These are phyloP conservation scores for Drechmeria coniospora DNA, from an alignment of 2,329 filamentous ascomycete genomes.

Conservation along the genomic window DNA sequence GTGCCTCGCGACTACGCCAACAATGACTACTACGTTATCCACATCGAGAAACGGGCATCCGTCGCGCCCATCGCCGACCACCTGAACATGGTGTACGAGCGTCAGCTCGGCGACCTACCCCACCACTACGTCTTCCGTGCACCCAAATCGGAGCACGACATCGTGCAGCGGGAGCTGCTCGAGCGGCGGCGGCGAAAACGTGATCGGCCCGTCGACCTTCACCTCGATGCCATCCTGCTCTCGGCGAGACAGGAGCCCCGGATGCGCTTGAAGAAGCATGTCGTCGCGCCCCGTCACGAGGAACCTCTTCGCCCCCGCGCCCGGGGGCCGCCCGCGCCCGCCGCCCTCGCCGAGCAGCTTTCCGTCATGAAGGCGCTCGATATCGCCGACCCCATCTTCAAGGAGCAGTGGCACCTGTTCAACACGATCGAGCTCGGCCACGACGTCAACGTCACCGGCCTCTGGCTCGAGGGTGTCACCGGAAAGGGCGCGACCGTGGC, in stretches of 20 bases:
- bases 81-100: slow-evolving; percentile 67
- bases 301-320: slow-evolving; percentile 9
- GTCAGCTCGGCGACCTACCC: slow-evolving; percentile 59
- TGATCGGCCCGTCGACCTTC: no score
- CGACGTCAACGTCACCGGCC: slow-evolving; percentile 88
- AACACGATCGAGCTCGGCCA: slow-evolving; percentile 71
- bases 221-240: slow-evolving; percentile 62
- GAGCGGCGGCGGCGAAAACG: slow-evolving; percentile 48
- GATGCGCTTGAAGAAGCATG: slow-evolving; percentile 36
- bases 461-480: slow-evolving; percentile 84
- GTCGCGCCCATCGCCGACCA: slow-evolving; percentile 55
- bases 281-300: slow-evolving; percentile 24
- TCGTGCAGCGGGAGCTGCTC: slow-evolving; percentile 38
- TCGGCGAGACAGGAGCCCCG: slow-evolving; percentile 56
- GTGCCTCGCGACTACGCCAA: slow-evolving; percentile 56
- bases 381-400: slow-evolving; percentile 82
- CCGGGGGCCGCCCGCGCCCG: slow-evolving; percentile 8
- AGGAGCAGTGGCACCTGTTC: slow-evolving; percentile 88
- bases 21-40: slow-evolving; percentile 87
- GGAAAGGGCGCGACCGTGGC: slow-evolving; percentile 80
- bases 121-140: slow-evolving; percentile 77
- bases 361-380: slow-evolving; percentile 48
- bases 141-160: slow-evolving; percentile 43
- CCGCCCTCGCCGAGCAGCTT: slow-evolving; percentile 41
- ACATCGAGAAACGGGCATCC: slow-evolving; percentile 51